Conservation (phyloP, 2,329 filamentous ascomycete genomes). For the Conoideocrella luteorostrata region DNA sequence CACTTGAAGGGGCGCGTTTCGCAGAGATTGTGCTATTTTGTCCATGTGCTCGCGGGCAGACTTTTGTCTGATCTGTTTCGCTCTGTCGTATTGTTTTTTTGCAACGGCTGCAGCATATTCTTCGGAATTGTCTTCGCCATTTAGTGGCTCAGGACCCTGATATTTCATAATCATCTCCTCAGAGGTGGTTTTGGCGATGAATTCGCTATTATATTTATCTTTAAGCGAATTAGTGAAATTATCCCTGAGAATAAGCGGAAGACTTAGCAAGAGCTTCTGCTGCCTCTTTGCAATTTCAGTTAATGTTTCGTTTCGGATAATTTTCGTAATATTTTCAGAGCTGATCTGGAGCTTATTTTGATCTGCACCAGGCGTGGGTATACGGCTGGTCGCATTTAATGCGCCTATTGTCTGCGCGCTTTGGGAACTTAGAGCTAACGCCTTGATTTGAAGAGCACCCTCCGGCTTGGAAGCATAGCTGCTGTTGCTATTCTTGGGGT, state of each 20-base stretch:
- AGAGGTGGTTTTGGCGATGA: not conserved
- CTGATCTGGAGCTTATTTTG: not conserved
- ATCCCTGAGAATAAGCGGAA: not conserved
- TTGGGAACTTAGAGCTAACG: not conserved
- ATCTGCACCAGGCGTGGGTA: not conserved
- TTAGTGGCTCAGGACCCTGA: not conserved
- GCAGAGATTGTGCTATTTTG: not conserved
- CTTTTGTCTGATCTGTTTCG: too few species aligned
- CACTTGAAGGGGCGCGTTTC: not conserved
- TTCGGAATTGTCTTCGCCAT: too few species aligned
- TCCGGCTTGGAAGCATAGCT: not conserved
- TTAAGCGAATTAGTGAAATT: not conserved
- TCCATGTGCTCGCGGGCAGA: too few species aligned
- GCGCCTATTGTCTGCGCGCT: not conserved
- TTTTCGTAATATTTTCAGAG: not conserved
- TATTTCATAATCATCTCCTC: not conserved
- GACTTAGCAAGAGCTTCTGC: not conserved
- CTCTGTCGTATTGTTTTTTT: too few species aligned
- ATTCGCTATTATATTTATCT: not conserved
- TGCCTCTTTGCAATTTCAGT: not conserved
- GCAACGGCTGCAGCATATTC: too few species aligned
- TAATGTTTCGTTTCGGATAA: not conserved
- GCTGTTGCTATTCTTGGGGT: not conserved
- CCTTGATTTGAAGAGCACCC: not conserved
- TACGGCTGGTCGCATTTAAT: not conserved